These are phyloP conservation scores for Pelargonium hybrid DNA, from an alignment of 441 rosid genomes.

Conservation along the genomic window DNA sequence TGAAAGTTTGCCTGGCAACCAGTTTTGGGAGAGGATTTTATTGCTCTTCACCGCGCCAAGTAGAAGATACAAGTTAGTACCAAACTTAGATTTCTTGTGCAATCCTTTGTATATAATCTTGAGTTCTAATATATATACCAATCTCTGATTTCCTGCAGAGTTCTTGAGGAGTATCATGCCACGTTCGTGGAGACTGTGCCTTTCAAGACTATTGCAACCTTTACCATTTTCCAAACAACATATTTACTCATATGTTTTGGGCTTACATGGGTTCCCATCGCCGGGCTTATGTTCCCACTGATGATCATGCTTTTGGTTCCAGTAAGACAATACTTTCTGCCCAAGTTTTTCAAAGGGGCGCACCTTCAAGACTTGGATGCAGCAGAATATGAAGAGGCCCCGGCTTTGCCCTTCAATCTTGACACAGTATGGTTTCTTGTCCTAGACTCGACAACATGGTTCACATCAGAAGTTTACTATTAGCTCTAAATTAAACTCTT, in stretches of 20 bases:
- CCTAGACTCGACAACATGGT: background rate
- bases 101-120: background rate
- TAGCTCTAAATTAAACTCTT: too few relatives aligned
- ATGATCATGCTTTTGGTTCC: conserved; percentile 76
- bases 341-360: conserved; percentile 55
- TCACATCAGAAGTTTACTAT: too few relatives aligned
- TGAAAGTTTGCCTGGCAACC: conserved; percentile 74
- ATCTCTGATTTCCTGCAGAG: conserved; percentile 27
- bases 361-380: conserved; percentile 74
- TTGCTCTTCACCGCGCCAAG: conserved; percentile 67
- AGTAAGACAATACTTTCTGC: conserved; percentile 49
- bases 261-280: conserved; percentile 67
- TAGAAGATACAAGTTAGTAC: conserved; percentile 56
- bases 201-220: conserved; percentile 44
- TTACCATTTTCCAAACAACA: conserved; percentile 55
- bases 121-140: too few relatives aligned
- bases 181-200: conserved; percentile 61
- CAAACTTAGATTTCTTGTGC: background rate
- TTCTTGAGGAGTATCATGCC: conserved; percentile 44
- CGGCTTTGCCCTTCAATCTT: conserved; percentile 49
- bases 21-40: conserved; percentile 72
- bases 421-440: conserved; percentile 40
- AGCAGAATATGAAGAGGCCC: conserved; percentile 67
- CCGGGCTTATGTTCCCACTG: conserved; percentile 66
- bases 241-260: conserved; percentile 62